These are phyloP conservation scores for Nyssa sinensis DNA, from an alignment of 148 eudicot genomes.

Conservation along the genomic window DNA sequence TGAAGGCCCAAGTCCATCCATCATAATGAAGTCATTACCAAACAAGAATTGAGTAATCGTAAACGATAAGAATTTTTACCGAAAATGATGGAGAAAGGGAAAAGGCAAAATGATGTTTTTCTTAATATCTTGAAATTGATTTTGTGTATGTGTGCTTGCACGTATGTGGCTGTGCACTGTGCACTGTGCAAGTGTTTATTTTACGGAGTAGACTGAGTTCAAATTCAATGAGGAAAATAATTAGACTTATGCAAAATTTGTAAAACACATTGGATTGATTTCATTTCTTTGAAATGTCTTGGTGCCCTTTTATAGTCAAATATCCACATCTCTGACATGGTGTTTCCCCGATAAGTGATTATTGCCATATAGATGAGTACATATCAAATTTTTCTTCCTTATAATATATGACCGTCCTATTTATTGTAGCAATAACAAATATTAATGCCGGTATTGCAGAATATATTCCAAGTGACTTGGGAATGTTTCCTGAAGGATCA, in stretches of 20 bases:
- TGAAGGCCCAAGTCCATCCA: slow-evolving; percentile 1
- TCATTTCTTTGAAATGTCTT: not conserved
- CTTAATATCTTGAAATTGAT: not conserved
- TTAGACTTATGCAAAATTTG: not conserved
- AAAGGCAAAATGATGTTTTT: not conserved
- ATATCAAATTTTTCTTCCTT: not conserved
- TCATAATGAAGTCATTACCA: not conserved
- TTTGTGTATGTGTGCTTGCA: not conserved
- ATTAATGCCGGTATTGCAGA: slow-evolving; percentile 12
- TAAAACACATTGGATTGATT: not conserved
- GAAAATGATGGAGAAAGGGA: not conserved
- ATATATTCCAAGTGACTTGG: not conserved
- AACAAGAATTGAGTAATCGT: not conserved
- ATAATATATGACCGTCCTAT: not conserved
- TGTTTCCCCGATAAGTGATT: not conserved
- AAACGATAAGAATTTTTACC: not conserved
- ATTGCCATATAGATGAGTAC: not conserved
- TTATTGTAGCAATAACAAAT: slow-evolving; percentile 2
- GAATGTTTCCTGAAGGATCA: slow-evolving; percentile 6
- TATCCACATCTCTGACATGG: not conserved
- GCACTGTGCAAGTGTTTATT: not conserved
- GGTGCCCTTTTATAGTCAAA: not conserved
- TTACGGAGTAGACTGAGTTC: not conserved
- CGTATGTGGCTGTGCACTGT: not conserved
- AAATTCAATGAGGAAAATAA: not conserved